Evolutionary conservation across 2,329 filamentous ascomycete species (phyloP).

Genomic region (Huntiella savannae): DNA sequence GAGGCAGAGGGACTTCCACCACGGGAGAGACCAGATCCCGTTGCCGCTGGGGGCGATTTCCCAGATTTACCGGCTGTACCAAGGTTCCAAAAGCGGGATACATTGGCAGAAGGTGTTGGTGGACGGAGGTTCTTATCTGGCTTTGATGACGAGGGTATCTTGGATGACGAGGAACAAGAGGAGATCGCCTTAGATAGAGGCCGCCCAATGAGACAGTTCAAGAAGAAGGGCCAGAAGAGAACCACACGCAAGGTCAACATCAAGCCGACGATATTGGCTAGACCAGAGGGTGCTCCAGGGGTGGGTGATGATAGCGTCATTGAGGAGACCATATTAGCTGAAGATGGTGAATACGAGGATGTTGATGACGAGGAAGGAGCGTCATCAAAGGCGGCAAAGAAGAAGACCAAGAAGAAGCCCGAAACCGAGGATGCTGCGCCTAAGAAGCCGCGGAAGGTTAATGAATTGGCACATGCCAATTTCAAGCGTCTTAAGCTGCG

Average conservation of each 20-base stretch:
- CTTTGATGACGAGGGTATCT: slow-evolving; percentile 42
- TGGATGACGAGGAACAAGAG: slow-evolving; percentile 33
- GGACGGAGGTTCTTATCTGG: slow-evolving; percentile 32
- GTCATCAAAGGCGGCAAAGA: slow-evolving; percentile 2
- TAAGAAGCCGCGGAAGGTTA: slow-evolving; percentile 36
- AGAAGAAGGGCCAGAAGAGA: slow-evolving; percentile 71
- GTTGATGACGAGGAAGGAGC: slow-evolving; percentile 10
- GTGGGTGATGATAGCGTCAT: slow-evolving; percentile 21
- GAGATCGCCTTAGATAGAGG: slow-evolving; percentile 34
- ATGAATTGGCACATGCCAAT: slow-evolving; percentile 44
- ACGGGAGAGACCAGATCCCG: background rate
- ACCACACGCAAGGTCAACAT: slow-evolving; percentile 54
- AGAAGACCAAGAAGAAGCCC: slow-evolving; percentile 12
- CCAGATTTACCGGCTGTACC: slow-evolving; percentile 12
- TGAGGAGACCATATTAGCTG: slow-evolving; percentile 20
- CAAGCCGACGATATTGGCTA: slow-evolving; percentile 30
- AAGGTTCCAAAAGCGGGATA: background rate
- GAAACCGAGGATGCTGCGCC: slow-evolving; percentile 15
- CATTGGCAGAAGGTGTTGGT: slow-evolving; percentile 10
- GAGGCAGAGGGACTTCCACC: slow-evolving; percentile 37
- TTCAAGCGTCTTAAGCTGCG: slow-evolving; percentile 46
- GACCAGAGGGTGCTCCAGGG: slow-evolving; percentile 20
- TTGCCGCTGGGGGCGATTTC: slow-evolving; percentile 17
- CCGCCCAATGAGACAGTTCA: slow-evolving; percentile 44
- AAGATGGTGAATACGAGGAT: slow-evolving; percentile 18